phyloP scores from a whole-genome alignment of 768 basidiomycete genomes.

The Mycena polygramma region DNA sequence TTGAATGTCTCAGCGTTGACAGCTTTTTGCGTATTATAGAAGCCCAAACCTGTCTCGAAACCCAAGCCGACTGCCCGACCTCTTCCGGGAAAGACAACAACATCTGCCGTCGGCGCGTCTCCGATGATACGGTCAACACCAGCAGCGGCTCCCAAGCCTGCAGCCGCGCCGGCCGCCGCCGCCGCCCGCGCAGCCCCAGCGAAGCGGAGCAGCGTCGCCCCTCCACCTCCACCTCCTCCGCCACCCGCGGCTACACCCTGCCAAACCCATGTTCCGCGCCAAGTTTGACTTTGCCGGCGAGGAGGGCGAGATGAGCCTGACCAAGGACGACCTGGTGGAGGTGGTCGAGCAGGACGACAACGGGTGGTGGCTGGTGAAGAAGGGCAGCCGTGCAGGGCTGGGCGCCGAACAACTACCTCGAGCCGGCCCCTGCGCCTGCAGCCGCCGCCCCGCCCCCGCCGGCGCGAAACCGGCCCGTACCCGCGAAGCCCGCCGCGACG shows the following conservation, averaged over 20 bases:
- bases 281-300: conserved; percentile 95
- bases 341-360: conserved; percentile 93
- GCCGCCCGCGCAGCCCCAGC: conserved; percentile 53
- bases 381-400: conserved; percentile 87
- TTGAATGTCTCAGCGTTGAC: conserved; percentile 2
- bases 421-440: conserved; percentile 78
- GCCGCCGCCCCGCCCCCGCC: conserved; percentile 80
- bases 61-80: conserved; percentile 75
- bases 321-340: conserved; percentile 94
- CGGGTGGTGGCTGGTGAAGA: conserved; percentile 98
- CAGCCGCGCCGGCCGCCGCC: conserved; percentile 42
- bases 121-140: conserved; percentile 47
- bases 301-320: conserved; percentile 90
- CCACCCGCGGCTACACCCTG: conserved; percentile 69
- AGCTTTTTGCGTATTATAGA: conserved; percentile 46
- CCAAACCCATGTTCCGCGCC: conserved; percentile 83
- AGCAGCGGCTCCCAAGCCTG: conserved; percentile 45
- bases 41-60: conserved; percentile 62
- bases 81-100: conserved; percentile 69
- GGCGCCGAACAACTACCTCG: conserved; percentile 96
- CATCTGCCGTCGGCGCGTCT: conserved; percentile 49
- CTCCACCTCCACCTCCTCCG: conserved; percentile 56
- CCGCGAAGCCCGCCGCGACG: conserved; percentile 52
- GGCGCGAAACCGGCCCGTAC: conserved; percentile 63
- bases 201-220: conserved; percentile 54